A percentile compares a stretch with the other conserved stretches of the same genome.
These are phyloP conservation scores for Aspergillus funiculosus DNA, from an alignment of 495 filamentous ascomycete genomes.

Conservation along the genomic window DNA sequence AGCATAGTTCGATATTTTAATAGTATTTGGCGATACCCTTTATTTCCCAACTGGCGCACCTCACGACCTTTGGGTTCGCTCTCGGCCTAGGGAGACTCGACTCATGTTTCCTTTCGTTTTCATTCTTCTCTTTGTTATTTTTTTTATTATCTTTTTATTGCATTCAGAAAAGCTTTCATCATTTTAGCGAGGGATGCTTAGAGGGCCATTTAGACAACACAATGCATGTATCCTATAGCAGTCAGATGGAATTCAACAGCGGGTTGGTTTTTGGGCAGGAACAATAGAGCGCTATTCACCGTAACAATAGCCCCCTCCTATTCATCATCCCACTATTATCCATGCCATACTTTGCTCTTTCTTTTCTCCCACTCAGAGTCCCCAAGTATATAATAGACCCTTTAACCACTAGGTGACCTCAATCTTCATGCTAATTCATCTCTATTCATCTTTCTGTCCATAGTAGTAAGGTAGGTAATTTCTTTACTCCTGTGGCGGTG, in stretches of 20 bases:
- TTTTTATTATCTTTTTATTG: background rate
- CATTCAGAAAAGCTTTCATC: background rate
- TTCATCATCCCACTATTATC: no score
- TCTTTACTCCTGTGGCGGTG: constrained; percentile 5
- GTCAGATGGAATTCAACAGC: no score
- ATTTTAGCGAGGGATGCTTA: background rate
- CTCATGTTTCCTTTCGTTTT: background rate
- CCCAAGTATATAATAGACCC: no score
- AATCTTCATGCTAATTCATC: no score
- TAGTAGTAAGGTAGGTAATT: constrained; percentile 12
- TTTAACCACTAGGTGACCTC: no score
- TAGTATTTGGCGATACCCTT: constrained; percentile 25
- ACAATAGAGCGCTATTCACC: no score
- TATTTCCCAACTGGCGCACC: constrained; percentile 10
- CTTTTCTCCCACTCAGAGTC: no score
- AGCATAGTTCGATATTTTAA: constrained; percentile 18
- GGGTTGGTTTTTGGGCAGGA: no score
- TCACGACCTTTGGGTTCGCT: constrained; percentile 3
- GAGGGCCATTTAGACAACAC: no score
- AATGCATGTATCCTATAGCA: no score
- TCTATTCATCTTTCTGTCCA: background rate
- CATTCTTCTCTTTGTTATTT: background rate
- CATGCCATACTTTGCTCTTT: no score
- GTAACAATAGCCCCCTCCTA: no score
- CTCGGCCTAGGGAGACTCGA: background rate